Base-by-base conservation (phyloP, 345 rosid species). In the Combretum micranthum region DNA sequence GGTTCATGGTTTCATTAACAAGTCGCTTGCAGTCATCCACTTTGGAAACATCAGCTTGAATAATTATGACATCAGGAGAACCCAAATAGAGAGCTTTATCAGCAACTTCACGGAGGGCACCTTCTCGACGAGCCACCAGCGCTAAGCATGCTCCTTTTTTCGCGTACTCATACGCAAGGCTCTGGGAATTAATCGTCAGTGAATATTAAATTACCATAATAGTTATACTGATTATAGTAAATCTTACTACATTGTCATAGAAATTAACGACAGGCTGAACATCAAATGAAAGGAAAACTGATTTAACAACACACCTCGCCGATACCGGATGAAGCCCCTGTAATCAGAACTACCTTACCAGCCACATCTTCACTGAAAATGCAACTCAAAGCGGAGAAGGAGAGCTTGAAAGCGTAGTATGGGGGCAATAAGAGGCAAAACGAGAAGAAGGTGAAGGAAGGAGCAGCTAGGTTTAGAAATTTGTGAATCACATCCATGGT, bases 91-190 rank as follows among this genome's bases (percentile, higher is more conserved):
- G 60, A 9, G 85, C 76, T 16, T 32, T 56, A 19, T 61, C 60
- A 0, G 72, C 88, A 2, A 84, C 86, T 18, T 75, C 69, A 47
- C 50, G 75, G 15, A 84, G 85, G 21, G 70, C 68, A 2, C 44
- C 60, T 52, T 57, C 69, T 70, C 83, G 72, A 43, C 83, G 65
- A 42, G 78, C 86, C 32, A 77, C 81, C 15, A 80, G 75, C 42
- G 83, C 88, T 64, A 87, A 64, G 52, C 74, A 65, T 21, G 88
- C 86, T 55, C 87, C 81, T 70, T 69, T 73, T 63, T 44, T 80
- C 3, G 83, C 88, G 14, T 78, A 84, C 71, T 84, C 80, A 39
- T 77, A 84, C 10, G 86, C 88, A 48, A 88, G 44, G 56, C 70
- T 65, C 87, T 82, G 47, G 39, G 39, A 7, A 32, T 32, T 1